Evolutionary conservation across 83 land plant genomes (phyloP), one percentile per base, ranked within the genome.

Genomic region (Larix sibirica): DNA sequence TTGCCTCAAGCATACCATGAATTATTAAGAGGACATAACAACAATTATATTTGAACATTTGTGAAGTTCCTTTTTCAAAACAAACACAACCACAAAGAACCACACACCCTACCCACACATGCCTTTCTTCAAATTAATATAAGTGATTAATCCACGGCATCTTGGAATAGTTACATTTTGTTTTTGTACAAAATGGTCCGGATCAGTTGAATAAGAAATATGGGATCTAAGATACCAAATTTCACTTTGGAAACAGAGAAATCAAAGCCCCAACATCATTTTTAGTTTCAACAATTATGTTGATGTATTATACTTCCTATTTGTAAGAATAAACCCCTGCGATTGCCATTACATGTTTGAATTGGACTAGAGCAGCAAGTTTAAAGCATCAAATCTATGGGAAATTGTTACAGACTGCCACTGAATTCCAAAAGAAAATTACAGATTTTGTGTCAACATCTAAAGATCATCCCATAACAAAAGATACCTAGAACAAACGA

Each of bases 191-290:
- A 26, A 28, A 26, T 67, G 4, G 18, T 67, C 16, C 16, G 17
- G 36, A 67, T 67, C 36, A 10, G 28, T 67, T 67, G 16, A 28
- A 26, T 67, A 5, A 67, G 59, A 56, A 56, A 56, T 13, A 56
- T 13, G 33, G 38, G 36, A 67, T 33, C 14, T 26, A 67, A 67
- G 71, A 67, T 28, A 28, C 36, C 71, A 67, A 67, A 67, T 13
- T 26, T 28, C 36, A 24, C 71, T 28, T 67, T 28, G 71, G 36
- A 26, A 67, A 67, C 71, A 28, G 59, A 67, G 71, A 31, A 67
- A 67, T 67, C 71, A 67, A 67, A 67, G 38, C 71, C 71, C 59
- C 59, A 56, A 13, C 71, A 67, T 4, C 71, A 31, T 31, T 31
- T 66, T 28, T 13, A 14, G 71, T 67, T 67, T 28, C 71, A 67